These are phyloP conservation scores for Aphanomyces astaci DNA, from an alignment of 352 stramenopile genomes.

Conservation along the genomic window DNA sequence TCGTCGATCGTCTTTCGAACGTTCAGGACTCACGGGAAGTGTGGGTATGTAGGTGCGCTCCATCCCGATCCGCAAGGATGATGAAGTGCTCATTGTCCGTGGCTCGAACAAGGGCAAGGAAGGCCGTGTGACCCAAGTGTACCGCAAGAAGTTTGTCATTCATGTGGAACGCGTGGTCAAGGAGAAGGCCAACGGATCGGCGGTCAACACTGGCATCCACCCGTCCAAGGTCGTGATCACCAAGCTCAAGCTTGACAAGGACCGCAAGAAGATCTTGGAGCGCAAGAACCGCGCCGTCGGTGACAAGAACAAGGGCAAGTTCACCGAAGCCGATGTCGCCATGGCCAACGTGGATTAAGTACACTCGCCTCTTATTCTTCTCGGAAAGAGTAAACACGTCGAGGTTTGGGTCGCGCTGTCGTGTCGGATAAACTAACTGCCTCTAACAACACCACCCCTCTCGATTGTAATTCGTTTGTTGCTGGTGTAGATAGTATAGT, in stretches of 20 bases:
- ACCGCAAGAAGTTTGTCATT: constrained; percentile 99
- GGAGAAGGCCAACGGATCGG: constrained; percentile 97
- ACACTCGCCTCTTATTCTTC: background rate
- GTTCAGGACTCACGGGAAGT: too few relatives aligned
- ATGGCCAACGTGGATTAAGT: constrained; percentile 87
- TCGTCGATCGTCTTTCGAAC: too few relatives aligned
- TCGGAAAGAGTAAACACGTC: background rate
- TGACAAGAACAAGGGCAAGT: constrained; percentile 84
- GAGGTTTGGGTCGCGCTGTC: too few relatives aligned
- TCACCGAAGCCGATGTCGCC: constrained; percentile 80
- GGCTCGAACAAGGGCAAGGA: constrained; percentile 97
- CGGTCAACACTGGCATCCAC: constrained; percentile 96
- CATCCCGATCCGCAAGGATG: constrained; percentile 98
- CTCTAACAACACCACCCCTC: too few relatives aligned
- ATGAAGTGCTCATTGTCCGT: constrained; percentile 98
- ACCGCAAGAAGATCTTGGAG: constrained; percentile 98
- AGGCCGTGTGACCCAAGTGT: constrained; percentile 96
- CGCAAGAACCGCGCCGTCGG: constrained; percentile 91
- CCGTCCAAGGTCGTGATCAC: constrained; percentile 98
- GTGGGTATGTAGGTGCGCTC: constrained; percentile 90
- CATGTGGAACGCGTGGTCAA: constrained; percentile 98
- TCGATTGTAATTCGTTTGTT: too few relatives aligned
- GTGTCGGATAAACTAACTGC: too few relatives aligned
- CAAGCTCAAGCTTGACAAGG: constrained; percentile 99
- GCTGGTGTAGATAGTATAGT: too few relatives aligned